Conservation (phyloP, 176 grass and related monocot genomes). For the Otatea glauca region DNA sequence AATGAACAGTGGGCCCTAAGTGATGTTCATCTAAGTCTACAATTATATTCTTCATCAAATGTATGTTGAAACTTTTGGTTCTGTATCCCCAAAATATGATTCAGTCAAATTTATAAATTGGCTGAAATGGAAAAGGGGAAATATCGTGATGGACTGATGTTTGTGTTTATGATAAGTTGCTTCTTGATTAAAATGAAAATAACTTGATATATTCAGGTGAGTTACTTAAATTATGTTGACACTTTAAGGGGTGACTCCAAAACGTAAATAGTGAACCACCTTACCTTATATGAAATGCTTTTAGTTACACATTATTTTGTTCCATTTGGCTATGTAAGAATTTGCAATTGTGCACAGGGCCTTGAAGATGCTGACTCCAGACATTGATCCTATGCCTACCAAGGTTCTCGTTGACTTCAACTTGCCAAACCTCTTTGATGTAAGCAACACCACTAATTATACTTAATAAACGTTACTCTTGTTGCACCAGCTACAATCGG, state of each 20-base stretch:
- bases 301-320: conserved; percentile 35
- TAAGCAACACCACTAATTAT: conserved; percentile 54
- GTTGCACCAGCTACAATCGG: not conserved
- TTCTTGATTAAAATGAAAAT: conserved; percentile 28
- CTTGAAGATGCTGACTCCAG: conserved; percentile 74
- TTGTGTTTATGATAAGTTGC: conserved; percentile 23
- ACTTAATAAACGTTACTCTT: conserved; percentile 7
- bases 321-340: conserved; percentile 34
- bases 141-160: conserved; percentile 10
- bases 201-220: conserved; percentile 4
- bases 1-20: conserved; percentile 4
- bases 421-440: conserved; percentile 79
- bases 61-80: conserved; percentile 10
- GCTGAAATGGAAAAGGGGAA: conserved; percentile 34
- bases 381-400: conserved; percentile 84
- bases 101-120: conserved; percentile 3
- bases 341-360: conserved; percentile 57
- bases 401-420: conserved; percentile 87
- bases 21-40: not conserved
- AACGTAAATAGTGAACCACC: not conserved
- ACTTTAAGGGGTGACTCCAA: conserved; percentile 38
- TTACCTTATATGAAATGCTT: conserved; percentile 31
- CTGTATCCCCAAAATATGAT: conserved; percentile 24
- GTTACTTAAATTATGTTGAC: conserved; percentile 18
- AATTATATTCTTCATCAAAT: conserved; percentile 31